Evolutionary conservation across 345 rosid genomes (phyloP).

Genomic region (Syzygium oleosum): DNA sequence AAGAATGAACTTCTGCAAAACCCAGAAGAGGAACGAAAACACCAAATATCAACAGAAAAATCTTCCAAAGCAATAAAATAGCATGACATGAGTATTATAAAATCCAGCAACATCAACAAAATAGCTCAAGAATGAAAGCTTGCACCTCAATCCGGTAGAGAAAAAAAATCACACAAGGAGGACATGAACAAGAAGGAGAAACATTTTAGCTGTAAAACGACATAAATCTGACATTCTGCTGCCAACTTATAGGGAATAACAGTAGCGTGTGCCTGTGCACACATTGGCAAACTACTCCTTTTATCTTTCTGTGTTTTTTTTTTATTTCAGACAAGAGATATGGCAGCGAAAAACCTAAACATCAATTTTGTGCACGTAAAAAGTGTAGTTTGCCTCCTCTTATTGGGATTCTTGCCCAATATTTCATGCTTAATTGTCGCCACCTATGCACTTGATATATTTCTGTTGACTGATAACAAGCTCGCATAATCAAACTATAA

Average conservation of each 20-base stretch:
- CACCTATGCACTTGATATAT: background rate
- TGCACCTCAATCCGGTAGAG: background rate
- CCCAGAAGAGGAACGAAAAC: constrained; percentile 2
- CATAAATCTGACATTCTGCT: background rate
- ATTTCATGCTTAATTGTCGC: background rate
- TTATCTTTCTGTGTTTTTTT: rapidly evolving
- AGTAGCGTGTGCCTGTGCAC: background rate
- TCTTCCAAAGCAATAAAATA: background rate
- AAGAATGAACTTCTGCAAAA: constrained; percentile 51
- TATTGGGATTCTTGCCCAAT: background rate
- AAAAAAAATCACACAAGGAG: background rate
- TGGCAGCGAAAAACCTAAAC: background rate
- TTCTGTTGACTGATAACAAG: background rate
- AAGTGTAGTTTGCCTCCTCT: background rate
- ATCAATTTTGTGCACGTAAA: background rate
- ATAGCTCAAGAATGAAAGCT: background rate
- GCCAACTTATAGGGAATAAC: background rate
- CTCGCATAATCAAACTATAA: background rate
- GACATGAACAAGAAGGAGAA: background rate
- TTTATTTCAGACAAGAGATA: background rate
- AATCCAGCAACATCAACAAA: background rate
- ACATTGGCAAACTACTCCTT: background rate
- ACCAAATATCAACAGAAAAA: background rate
- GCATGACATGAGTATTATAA: background rate
- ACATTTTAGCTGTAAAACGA: background rate